Conservation (phyloP, 495 filamentous ascomycete genomes). For the Lasiosphaeria ovina region DNA sequence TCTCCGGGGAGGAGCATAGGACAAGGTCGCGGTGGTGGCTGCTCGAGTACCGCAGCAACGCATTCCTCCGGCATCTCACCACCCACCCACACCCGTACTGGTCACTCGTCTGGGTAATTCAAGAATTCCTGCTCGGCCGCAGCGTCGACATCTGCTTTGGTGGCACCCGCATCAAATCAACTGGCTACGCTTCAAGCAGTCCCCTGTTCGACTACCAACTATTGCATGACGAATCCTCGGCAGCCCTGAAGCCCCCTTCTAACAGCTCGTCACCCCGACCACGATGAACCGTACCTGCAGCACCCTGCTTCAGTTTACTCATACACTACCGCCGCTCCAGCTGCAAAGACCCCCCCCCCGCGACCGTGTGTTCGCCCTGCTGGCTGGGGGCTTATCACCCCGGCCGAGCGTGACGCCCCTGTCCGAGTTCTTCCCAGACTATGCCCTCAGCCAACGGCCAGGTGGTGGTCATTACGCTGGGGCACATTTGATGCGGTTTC, state of each 20-base stretch:
- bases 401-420: not conserved
- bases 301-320: not conserved
- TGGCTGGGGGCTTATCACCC: not conserved
- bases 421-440: not conserved
- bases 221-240: not conserved
- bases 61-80: not conserved
- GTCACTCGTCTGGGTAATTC: not conserved
- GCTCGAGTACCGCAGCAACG: not conserved
- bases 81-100: not conserved
- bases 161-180: not conserved
- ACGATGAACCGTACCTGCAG: not conserved
- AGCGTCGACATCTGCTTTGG: not conserved
- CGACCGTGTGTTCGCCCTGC: not conserved
- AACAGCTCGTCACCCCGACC: not conserved
- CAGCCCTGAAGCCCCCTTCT: not conserved
- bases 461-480: not conserved
- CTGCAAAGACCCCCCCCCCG: not conserved
- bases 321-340: not conserved
- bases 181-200: not conserved
- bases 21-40: not conserved
- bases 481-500: not conserved
- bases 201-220: not conserved
- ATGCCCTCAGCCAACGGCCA: not conserved
- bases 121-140: not conserved
- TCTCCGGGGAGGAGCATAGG: not conserved